Conservation (phyloP, 2,329 filamentous ascomycete genomes). For the Ceratocystis huliohia region DNA sequence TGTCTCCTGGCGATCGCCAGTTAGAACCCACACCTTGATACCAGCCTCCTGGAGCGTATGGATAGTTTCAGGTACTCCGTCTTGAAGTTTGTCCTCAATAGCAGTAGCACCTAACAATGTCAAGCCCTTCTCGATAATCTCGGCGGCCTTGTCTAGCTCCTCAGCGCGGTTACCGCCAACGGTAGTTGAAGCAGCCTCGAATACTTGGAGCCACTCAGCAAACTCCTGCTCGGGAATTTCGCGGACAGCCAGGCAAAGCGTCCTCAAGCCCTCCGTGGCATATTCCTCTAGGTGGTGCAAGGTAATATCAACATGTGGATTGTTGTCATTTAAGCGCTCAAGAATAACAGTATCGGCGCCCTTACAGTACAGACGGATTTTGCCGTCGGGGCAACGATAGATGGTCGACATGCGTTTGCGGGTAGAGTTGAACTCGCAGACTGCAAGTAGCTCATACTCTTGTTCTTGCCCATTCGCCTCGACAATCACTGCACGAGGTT, state of each 20-base stretch:
- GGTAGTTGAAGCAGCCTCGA: constrained; percentile 76
- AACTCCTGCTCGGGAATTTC: constrained; percentile 86
- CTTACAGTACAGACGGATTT: constrained; percentile 87
- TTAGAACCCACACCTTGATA: constrained; percentile 98
- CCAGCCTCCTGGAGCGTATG: constrained; percentile 92
- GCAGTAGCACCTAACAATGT: constrained; percentile 87
- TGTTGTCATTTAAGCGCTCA: constrained; percentile 72
- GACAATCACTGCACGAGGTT: constrained; percentile 78
- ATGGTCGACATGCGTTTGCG: constrained; percentile 97
- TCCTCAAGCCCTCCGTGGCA: constrained; percentile 87
- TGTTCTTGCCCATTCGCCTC: constrained; percentile 56
- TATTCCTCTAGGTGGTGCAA: constrained; percentile 96
- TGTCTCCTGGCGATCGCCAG: constrained; percentile 93
- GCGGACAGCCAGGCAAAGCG: constrained; percentile 86
- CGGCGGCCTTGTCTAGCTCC: constrained; percentile 91
- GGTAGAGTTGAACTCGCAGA: constrained; percentile 91
- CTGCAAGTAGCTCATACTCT: constrained; percentile 83
- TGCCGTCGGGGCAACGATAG: constrained; percentile 90
- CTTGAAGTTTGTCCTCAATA: constrained; percentile 92
- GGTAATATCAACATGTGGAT: constrained; percentile 78
- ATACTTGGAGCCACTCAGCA: constrained; percentile 73
- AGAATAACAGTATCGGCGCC: constrained; percentile 96
- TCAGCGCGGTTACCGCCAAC: constrained; percentile 86
- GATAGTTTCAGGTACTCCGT: constrained; percentile 95
- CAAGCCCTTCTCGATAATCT: constrained; percentile 87